Conservation (phyloP, 2,329 filamentous ascomycete genomes). For the Trematosphaeria pertusa region DNA sequence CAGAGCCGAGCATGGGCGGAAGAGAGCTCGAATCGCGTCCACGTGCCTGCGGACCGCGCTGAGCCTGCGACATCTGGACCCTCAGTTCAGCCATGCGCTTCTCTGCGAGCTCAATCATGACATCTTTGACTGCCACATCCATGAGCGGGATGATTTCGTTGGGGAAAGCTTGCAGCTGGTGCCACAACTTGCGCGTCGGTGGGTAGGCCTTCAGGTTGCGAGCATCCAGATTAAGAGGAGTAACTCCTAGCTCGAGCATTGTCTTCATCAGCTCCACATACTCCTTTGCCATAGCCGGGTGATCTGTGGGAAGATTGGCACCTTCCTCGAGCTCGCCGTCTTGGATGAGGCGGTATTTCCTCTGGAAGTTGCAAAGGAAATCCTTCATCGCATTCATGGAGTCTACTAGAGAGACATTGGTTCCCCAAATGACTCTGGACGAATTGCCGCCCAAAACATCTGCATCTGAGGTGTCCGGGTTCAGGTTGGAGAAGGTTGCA, state of each 20-base stretch:
- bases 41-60: slow-evolving; percentile 54
- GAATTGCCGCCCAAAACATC: slow-evolving; percentile 83
- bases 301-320: slow-evolving; percentile 70
- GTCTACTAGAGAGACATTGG: slow-evolving; percentile 92
- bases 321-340: slow-evolving; percentile 79
- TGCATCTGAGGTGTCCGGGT: slow-evolving; percentile 91
- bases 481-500: slow-evolving; percentile 69
- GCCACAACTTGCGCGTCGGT: slow-evolving; percentile 90
- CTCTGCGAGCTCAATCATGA: slow-evolving; percentile 88
- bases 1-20: slow-evolving; percentile 80
- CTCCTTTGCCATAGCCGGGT: slow-evolving; percentile 77
- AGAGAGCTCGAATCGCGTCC: slow-evolving; percentile 70
- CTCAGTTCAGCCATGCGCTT: slow-evolving; percentile 77
- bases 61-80: slow-evolving; percentile 61
- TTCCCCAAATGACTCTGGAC: slow-evolving; percentile 92
- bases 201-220: slow-evolving; percentile 92
- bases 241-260: slow-evolving; percentile 87
- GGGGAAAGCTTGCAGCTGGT: slow-evolving; percentile 92
- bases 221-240: slow-evolving; percentile 85
- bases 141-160: slow-evolving; percentile 96
- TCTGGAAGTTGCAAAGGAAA: slow-evolving; percentile 89
- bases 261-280: slow-evolving; percentile 87
- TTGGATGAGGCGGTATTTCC: slow-evolving; percentile 91
- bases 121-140: slow-evolving; percentile 92
- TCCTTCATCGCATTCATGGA: slow-evolving; percentile 88